Conservation (phyloP, 768 basidiomycete species). For the Myochromella boudieri region DNA sequence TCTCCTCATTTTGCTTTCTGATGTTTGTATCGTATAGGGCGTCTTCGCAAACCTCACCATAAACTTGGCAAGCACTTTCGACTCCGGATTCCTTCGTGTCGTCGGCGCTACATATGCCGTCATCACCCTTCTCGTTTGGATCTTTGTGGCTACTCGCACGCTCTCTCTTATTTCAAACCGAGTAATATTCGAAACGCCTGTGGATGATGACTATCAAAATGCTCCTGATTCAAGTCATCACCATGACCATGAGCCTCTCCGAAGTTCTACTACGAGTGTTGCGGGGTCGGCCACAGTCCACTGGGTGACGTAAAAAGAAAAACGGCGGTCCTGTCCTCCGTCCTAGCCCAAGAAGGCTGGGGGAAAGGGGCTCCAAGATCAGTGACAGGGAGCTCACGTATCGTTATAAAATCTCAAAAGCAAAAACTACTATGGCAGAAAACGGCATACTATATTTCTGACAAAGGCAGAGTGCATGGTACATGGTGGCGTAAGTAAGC, state of each 20-base stretch:
- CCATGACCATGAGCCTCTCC: conserved; percentile 8
- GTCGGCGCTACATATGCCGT: conserved; percentile 57
- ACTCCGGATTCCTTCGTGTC: conserved; percentile 55
- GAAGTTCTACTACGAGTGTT: neutral
- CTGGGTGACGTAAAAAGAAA: too few species aligned
- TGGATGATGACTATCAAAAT: neutral
- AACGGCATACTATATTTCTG: too few species aligned
- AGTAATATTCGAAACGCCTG: neutral
- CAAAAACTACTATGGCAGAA: too few species aligned
- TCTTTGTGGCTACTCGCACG: conserved; percentile 45
- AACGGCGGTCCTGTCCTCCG: too few species aligned
- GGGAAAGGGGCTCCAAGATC: too few species aligned
- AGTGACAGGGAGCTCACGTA: too few species aligned
- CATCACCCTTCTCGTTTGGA: conserved; percentile 53
- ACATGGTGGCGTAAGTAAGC: too few species aligned
- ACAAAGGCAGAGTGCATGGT: too few species aligned
- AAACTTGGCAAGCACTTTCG: conserved; percentile 45
- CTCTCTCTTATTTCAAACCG: conserved; percentile 19
- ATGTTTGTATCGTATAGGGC: conserved; percentile 33
- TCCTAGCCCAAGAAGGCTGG: too few species aligned
- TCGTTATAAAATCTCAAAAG: too few species aligned
- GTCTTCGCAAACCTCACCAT: conserved; percentile 70
- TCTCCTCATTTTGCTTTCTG: neutral
- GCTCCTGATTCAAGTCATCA: neutral
- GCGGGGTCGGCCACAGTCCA: too few species aligned